A percentile compares a stretch with the other conserved stretches of the same genome.
Conservation (phyloP, 1,284 basidiomycete species). For the Cryptococcus sp. region DNA sequence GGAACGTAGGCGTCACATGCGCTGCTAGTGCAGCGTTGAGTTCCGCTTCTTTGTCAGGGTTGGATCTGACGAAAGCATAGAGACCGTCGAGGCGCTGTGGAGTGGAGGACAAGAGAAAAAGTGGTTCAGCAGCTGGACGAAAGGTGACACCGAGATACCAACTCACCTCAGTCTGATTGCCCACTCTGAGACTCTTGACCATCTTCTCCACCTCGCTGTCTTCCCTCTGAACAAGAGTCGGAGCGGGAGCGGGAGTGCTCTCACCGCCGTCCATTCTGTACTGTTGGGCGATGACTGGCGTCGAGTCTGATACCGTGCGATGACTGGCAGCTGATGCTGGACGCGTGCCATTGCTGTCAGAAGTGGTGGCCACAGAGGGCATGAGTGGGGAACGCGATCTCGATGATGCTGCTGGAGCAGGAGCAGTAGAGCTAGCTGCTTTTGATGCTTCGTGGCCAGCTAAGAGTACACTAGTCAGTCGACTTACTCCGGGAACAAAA, state of each 20-base stretch:
- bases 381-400: slow-evolving; percentile 47
- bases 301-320: background rate
- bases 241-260: background rate
- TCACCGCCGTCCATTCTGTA: background rate
- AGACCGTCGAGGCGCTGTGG: slow-evolving; percentile 93
- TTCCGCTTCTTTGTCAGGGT: slow-evolving; percentile 81
- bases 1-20: slow-evolving; percentile 39
- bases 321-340: slow-evolving; percentile 12
- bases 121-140: slow-evolving; percentile 55
- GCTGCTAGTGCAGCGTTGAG: slow-evolving; percentile 63
- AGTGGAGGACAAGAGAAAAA: slow-evolving; percentile 64
- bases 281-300: too few relatives aligned
- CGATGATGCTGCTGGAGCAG: slow-evolving; percentile 60
- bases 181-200: slow-evolving; percentile 23
- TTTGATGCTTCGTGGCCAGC: slow-evolving; percentile 71
- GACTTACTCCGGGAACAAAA: too few relatives aligned
- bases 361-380: slow-evolving; percentile 61
- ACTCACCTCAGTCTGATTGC: slow-evolving; percentile 31
- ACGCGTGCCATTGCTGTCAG: slow-evolving; percentile 24
- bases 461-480: slow-evolving; percentile 42
- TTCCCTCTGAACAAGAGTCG: slow-evolving; percentile 2
- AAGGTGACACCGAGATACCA: slow-evolving; percentile 31
- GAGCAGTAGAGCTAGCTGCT: too few relatives aligned
- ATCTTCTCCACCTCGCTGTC: slow-evolving; percentile 30
- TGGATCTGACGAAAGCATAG: slow-evolving; percentile 87